Percentiles rank a stretch among this genome's conserved stretches.
These are phyloP conservation scores for Cocos nucifera DNA, from an alignment of 176 grass and related monocot genomes.

Conservation along the genomic window DNA sequence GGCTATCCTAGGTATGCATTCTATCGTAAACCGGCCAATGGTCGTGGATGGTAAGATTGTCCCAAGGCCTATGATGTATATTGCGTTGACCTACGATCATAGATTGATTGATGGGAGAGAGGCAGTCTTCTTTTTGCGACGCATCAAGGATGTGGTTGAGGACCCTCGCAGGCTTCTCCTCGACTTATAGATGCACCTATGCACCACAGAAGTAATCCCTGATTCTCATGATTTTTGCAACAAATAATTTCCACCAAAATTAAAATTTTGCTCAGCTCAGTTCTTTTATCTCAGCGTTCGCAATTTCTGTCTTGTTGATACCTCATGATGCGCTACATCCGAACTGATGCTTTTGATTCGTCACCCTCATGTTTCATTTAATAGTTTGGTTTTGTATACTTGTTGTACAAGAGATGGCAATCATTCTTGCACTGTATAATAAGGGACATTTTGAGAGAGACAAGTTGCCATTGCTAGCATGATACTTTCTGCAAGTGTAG, in stretches of 20 bases:
- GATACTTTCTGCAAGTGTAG: no score
- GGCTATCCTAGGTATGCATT: conserved; percentile 72
- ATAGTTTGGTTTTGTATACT: no score
- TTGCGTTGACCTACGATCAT: conserved; percentile 71
- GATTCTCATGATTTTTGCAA: background rate
- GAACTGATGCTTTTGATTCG: no score
- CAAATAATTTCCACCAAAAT: conserved; percentile 4
- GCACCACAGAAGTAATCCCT: background rate
- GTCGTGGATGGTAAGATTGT: conserved; percentile 44
- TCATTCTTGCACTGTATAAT: no score
- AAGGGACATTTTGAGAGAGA: no score
- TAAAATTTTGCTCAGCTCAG: background rate
- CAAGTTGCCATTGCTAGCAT: no score
- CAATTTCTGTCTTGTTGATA: no score
- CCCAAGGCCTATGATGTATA: conserved; percentile 63
- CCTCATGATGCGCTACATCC: no score
- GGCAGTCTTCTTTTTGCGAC: conserved; percentile 52
- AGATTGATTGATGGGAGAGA: conserved; percentile 67
- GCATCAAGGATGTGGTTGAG: conserved; percentile 77
- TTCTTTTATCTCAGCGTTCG: no score
- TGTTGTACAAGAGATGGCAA: no score
- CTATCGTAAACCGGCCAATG: conserved; percentile 41
- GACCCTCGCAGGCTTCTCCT: conserved; percentile 57
- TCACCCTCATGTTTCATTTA: no score
- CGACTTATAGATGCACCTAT: conserved; percentile 35